Base-by-base conservation (phyloP, 2,329 filamentous ascomycete genomes). In the Diaporthe sp. region DNA sequence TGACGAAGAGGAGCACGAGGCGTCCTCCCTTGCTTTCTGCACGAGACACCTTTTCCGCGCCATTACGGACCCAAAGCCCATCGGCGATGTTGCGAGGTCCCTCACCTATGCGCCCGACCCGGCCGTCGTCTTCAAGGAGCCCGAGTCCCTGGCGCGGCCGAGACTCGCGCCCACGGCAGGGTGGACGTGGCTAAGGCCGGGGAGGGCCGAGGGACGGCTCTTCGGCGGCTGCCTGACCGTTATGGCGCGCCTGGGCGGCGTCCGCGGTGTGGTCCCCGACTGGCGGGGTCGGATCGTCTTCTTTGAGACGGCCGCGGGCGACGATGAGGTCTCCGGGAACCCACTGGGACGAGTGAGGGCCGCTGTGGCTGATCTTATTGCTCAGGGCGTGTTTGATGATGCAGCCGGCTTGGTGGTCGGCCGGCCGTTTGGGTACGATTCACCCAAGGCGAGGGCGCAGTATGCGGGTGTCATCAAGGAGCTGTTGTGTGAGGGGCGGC, bases 221-320 rank as follows among this genome's bases (percentile, higher is more conserved):
- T 86, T 86, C 54, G 85, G 85, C 28, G 85, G 83, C 2, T 86
- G 84, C 47, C 78, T 86, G 22, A 83, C 83, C 0, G 82, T 85
- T n/a, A 81, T 85, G 58, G 82, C 80, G 7, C 84, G 85, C 1
- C 73, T 86, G 10, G 76, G 78, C 1, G 85, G 82, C 1, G 78
- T 86, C 15, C 78, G 74, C 1, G 76, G 77, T 1, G 79, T 86
- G 42, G 77, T 78, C 4, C 82, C 84, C 0, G 81, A 84, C 77
- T 84, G 85, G 85, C 73, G 78, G 7, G 81, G 83, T 8, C 77
- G 82, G 19, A 82, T 84, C 73, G 79, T 85, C 40, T 85, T 87
- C 76, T 77, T 87, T 1, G 86, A 87, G 80, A 85, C 85, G 8
- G 81, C 84, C 4, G 77, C 78, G 8, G 81, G 77, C 13, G 84